Evolutionary conservation across 192 early-diverging fungal species (phyloP).

Genomic region (Backusella macrospora): DNA sequence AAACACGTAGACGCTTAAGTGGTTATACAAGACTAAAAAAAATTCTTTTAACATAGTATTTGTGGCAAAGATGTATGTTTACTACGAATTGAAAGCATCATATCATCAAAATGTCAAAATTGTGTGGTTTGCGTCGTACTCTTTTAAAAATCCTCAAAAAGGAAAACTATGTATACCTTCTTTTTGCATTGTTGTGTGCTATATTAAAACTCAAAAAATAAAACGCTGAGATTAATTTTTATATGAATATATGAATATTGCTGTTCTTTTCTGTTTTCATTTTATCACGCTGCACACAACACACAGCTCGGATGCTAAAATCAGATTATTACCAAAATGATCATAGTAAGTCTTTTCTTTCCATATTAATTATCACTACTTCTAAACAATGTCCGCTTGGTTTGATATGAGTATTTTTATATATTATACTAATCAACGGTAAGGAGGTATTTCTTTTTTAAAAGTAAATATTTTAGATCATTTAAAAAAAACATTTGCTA

Average conservation of each 20-base stretch:
- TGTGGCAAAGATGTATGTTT: not conserved
- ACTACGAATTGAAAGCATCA: not conserved
- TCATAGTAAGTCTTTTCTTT: not conserved
- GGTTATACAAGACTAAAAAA: conserved; percentile 5
- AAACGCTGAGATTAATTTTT: conserved; percentile 1
- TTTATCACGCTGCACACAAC: not conserved
- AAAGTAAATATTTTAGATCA: not conserved
- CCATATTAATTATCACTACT: not conserved
- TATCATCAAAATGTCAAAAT: not conserved
- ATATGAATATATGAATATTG: not conserved
- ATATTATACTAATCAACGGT: not conserved
- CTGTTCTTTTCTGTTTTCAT: not conserved
- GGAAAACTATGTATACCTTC: not conserved
- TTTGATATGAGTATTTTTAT: not conserved
- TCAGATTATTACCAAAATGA: not conserved
- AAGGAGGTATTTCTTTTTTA: too few species aligned
- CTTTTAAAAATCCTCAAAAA: not conserved
- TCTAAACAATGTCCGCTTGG: not conserved
- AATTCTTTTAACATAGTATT: not conserved
- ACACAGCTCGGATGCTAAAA: not conserved
- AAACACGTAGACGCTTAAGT: not conserved
- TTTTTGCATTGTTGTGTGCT: not conserved
- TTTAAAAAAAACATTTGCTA: not conserved
- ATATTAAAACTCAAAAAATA: not conserved
- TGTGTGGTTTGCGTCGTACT: not conserved